Conservation (phyloP, 306 rosid genomes). For the Aeschynomene evenia region DNA sequence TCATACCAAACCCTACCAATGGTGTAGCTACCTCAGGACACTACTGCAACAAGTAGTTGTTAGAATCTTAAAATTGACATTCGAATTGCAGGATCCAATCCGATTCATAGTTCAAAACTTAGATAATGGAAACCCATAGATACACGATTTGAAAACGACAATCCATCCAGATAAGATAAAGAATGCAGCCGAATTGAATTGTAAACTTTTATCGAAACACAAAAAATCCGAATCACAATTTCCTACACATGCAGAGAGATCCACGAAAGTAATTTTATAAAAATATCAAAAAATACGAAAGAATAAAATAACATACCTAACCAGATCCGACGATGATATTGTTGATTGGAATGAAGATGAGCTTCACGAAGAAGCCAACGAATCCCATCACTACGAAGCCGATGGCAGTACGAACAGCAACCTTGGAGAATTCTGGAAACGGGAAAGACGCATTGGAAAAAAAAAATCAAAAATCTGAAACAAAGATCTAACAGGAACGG, state of each 20-base stretch:
- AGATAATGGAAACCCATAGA: not conserved
- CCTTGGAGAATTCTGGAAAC: constrained; percentile 51
- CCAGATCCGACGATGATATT: constrained; percentile 82
- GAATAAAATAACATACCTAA: constrained; percentile 36
- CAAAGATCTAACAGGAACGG: not conserved
- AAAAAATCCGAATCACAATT: not conserved
- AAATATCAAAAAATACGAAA: not conserved
- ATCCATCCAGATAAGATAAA: not conserved
- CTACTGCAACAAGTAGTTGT: not conserved
- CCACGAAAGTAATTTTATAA: not conserved
- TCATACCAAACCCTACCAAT: not conserved
- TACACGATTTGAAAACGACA: no score
- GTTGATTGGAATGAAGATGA: constrained; percentile 73
- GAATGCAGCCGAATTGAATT: not conserved
- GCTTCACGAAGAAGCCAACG: constrained; percentile 56
- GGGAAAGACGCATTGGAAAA: not conserved
- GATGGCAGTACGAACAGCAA: constrained; percentile 59
- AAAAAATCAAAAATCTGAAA: not conserved
- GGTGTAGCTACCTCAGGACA: not conserved
- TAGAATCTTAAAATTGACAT: no score
- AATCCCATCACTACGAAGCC: constrained; percentile 70
- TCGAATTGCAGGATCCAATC: not conserved
- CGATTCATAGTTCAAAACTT: not conserved
- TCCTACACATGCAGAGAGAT: not conserved
- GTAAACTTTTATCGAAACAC: not conserved